Evolutionary conservation across 1,284 basidiomycete species (phyloP), one percentile per base, ranked within the genome.

Genomic region (Exobasidium rhododendri): DNA sequence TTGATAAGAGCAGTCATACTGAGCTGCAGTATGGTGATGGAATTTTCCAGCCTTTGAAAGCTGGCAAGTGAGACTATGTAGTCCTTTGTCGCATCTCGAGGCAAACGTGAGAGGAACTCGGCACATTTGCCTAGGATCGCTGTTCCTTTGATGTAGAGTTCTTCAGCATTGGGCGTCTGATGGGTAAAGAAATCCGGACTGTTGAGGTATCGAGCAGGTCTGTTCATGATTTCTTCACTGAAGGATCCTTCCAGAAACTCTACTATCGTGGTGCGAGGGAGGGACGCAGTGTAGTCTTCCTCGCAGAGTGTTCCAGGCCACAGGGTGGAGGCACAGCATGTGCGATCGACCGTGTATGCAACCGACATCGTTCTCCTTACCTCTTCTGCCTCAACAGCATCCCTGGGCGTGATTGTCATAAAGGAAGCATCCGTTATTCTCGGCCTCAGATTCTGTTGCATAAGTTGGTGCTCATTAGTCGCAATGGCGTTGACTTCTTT

Each of bases 341-440:
- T 50, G 14, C 47, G 47, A 50, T 50, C 47, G 47, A 26, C 13
- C 2, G 47, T 13, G 28, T 24, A 50, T 13, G 26, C 26, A 5
- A 50, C n/a, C 47, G 28, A 13, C 47, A 50, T 50, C 24, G 47
- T 50, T 28, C 47, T 5, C 14, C 47, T 20, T 26, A 50, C 5
- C 20, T 50, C 47, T 50, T 50, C 47, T 26, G 47, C 47, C 28
- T 50, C 47, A 50, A 50, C 28, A 6, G n/a, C 47, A 50, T 50
- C 47, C 13, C 24, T 50, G n/a, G 47, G 47, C 26, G n/a, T 28
- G 47, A 28, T 20, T 50, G 20, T 13, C n/a, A 50, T 50, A 28
- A 50, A 24, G 3, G 47, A 50, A 24, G 47, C 28, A 50, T 50
- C 47, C 3, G 47, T 26, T 24, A 50, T 50, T 20, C 47, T 20